phyloP scores from a whole-genome alignment of 2,329 filamentous ascomycete species.

The Microdochium bolleyi region DNA sequence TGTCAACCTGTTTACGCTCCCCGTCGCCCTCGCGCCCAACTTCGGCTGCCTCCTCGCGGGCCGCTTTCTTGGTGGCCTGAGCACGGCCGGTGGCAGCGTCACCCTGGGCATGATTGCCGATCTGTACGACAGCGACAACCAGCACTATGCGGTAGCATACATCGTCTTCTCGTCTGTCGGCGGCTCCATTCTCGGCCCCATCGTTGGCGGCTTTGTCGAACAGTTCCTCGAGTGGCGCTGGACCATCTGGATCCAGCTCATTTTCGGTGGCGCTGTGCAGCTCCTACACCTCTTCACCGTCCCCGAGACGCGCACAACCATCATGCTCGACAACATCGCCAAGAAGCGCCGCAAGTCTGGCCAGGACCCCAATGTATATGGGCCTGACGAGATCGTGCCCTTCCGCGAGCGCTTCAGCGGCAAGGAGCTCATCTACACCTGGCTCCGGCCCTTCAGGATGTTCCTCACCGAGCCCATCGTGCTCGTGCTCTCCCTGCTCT shows the following conservation, averaged over 20 bases:
- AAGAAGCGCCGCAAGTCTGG: conserved; percentile 62
- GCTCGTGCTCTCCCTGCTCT: conserved; percentile 49
- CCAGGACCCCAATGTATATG: conserved; percentile 54
- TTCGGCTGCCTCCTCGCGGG: conserved; percentile 63
- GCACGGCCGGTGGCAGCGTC: conserved; percentile 65
- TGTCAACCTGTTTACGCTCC: conserved; percentile 71
- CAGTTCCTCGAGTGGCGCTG: conserved; percentile 59
- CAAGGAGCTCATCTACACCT: conserved; percentile 38
- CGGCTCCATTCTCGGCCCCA: conserved; percentile 67
- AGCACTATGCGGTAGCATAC: conserved; percentile 70
- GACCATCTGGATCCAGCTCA: conserved; percentile 75
- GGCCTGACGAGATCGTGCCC: conserved; percentile 60
- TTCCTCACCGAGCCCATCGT: conserved; percentile 60
- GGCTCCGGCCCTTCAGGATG: conserved; percentile 55
- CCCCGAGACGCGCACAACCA: conserved; percentile 68
- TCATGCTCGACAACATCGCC: conserved; percentile 73
- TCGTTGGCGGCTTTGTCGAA: conserved; percentile 72
- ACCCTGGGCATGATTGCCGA: conserved; percentile 71
- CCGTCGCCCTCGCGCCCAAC: conserved; percentile 65
- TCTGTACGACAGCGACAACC: conserved; percentile 61
- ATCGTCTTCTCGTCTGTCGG: conserved; percentile 75
- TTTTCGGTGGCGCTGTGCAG: conserved; percentile 66
- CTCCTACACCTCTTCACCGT: conserved; percentile 60
- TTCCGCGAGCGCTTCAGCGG: conserved; percentile 25
- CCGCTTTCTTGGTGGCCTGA: conserved; percentile 62